Evolutionary conservation across 371 early-diverging fungal species (phyloP), one percentile per base, ranked within the genome.

Genomic region (Dinochytrium kinnereticum): DNA sequence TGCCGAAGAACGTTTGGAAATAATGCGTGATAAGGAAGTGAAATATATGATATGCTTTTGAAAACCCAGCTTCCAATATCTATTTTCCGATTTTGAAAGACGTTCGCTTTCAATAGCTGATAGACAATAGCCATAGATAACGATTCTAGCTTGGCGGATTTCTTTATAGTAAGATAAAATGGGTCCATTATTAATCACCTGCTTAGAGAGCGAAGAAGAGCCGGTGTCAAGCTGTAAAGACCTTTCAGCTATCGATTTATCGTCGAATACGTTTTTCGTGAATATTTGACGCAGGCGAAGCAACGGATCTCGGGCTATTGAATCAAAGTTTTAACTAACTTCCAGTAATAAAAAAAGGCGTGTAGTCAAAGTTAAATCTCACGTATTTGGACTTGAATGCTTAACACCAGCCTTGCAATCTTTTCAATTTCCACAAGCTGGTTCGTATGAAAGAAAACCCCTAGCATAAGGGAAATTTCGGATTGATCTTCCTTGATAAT

Each of bases 361-460:
- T 53, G 37, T 38, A 28, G 0, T 38, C 13, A 40, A 38, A 33
- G 24, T n/a, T 33, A 28, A 21, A 38, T 7, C 19, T 28, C 40
- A 74, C 75, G 33, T 53, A 76, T 64, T 19, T 19, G 15, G 24
- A 81, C 70, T 2, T 39, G 73, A 1, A 81, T 57, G 37, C 50
- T 55, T 28, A 78, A 26, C 1, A 67, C 64, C n/a, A 26, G 38
- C 34, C 75, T 55, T 1, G 76, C 49, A 17, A 76, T 28, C 37
- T 59, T 70, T 33, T 72, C 73, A 64, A 81, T 68, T 61, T 78
- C 78, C 2, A 68, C 28, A 19, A 81, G 64, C 69, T 81, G 78
- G 61, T 73, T 69, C 21, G 81, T 81, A 53, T 78, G 74, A 40
- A 74, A 76, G 59, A 40, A 81, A 2, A 81, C 79, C 0, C 74